Base-by-base conservation (phyloP, 306 rosid genomes). In the Acacia crassicarpa region DNA sequence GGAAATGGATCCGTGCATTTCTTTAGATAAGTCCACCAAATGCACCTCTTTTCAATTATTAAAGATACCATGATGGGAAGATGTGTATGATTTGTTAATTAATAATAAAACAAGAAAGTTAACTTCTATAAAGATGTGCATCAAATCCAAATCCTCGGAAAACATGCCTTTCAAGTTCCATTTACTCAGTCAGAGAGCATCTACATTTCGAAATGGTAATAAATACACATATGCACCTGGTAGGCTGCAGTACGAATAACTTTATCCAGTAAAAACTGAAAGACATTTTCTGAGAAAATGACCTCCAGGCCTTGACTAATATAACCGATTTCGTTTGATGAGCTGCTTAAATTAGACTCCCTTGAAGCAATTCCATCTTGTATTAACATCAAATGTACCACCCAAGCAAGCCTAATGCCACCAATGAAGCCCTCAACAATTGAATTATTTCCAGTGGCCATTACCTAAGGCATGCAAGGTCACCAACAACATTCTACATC, bases 361-460 rank as follows among this genome's bases (percentile, higher is more conserved):
- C 89, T 88, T 67, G 92, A 77, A 58, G 88, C 84, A 82, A 69
- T 80, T 80, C 84, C 85, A 75, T 91, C 99, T 51, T 89, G 93
- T 80, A 85, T 83, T 75, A 95, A 82, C 95, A 95, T 92, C 84
- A 95, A 91, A 87, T 93, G 95, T 71, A 91, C 99, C 75, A 90
- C 86, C 99, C 99, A 95, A 75, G 94, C 94, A 85, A 95, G 92
- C 88, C 98, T 90, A 77, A 89, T 74, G 53, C 94, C 90, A 78
- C 93, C 95, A 78, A 87, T 61, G 72, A 87, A 90, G 78, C 95
- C 94, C 84, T 90, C 95, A 79, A 91, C 88, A 71, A 83, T 82
- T 82, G 89, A 90, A 91, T 95, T 93, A 86, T 88, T 91, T 84
- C 89, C 98, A 69, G 86, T 62, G 77, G 91, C 85, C 92, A 92